phyloP scores from a whole-genome alignment of 805 yeast species.

The Zygotorulaspora chibaensis region DNA sequence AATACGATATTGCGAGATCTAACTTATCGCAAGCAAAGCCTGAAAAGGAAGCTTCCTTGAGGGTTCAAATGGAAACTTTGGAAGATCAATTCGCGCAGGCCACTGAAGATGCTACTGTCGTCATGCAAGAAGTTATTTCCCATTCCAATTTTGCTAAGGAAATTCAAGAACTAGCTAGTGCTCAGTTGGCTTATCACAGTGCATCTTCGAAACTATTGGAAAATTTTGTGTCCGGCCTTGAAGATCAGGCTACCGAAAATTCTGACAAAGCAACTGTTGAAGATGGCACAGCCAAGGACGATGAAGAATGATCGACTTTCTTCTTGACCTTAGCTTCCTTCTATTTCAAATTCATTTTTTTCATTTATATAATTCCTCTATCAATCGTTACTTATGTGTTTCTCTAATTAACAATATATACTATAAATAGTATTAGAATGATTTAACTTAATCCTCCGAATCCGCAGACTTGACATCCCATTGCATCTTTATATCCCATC shows the following conservation, averaged over 20 bases:
- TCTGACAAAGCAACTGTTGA: not conserved
- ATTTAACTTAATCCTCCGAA: conserved; percentile 25
- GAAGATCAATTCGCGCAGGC: conserved; percentile 89
- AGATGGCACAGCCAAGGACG: not conserved
- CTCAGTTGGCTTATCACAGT: conserved; percentile 79
- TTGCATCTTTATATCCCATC: conserved; percentile 85
- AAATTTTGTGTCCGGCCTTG: conserved; percentile 41
- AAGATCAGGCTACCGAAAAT: not conserved
- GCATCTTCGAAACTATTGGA: conserved; percentile 65
- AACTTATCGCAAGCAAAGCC: conserved; percentile 48
- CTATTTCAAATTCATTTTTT: not conserved
- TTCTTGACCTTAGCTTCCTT: not conserved
- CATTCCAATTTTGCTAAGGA: conserved; percentile 65
- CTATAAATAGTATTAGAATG: not conserved
- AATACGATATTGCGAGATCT: conserved; percentile 74
- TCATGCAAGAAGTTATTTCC: conserved; percentile 76
- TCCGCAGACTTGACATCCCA: conserved; percentile 64
- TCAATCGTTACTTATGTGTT: conserved; percentile 3
- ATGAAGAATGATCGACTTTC: not conserved
- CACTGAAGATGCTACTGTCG: conserved; percentile 79
- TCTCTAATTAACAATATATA: not conserved
- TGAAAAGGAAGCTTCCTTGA: conserved; percentile 65
- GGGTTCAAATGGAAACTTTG: conserved; percentile 74
- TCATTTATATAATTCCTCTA: not conserved
- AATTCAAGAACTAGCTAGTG: conserved; percentile 63